Percentiles rank a stretch among this genome's conserved stretches.
Conservation (phyloP, 805 yeast species). For the Tetrapisispora namnaoensis region DNA sequence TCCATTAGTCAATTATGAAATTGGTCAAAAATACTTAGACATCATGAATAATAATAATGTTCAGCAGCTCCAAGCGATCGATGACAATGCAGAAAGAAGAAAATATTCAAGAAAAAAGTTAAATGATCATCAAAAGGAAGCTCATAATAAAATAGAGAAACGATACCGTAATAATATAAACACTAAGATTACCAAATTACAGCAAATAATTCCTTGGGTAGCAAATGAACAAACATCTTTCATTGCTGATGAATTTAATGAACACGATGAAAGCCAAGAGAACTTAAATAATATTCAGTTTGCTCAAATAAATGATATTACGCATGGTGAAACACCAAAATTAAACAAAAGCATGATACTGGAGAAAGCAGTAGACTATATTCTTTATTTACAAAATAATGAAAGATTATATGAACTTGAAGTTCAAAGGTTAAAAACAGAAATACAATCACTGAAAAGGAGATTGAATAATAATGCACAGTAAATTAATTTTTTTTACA, state of each 20-base stretch:
- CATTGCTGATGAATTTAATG: slow-evolving; percentile 14
- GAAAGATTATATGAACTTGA: slow-evolving; percentile 31
- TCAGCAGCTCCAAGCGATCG: background rate
- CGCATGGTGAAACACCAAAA: slow-evolving; percentile 22
- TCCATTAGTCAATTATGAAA: background rate
- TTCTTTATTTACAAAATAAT: slow-evolving; percentile 42
- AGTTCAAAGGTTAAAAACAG: slow-evolving; percentile 26
- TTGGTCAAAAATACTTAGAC: background rate
- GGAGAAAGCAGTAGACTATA: slow-evolving; percentile 58
- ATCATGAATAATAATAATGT: background rate
- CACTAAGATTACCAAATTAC: slow-evolving; percentile 59
- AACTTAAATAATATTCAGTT: background rate
- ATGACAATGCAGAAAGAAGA: background rate
- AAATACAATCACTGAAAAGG: slow-evolving; percentile 20
- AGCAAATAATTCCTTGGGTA: slow-evolving; percentile 59
- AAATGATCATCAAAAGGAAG: slow-evolving; percentile 45
- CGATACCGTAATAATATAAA: slow-evolving; percentile 63
- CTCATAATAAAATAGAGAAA: slow-evolving; percentile 65
- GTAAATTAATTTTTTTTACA: background rate
- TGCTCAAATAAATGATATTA: slow-evolving; percentile 1
- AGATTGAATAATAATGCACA: background rate
- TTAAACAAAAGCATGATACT: slow-evolving; percentile 58
- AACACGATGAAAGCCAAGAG: slow-evolving; percentile 21
- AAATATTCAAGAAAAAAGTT: slow-evolving; percentile 45
- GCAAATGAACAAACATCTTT: slow-evolving; percentile 54